Base-by-base conservation (phyloP, 2,329 filamentous ascomycete species). In the Pseudocercospora fuligena region DNA sequence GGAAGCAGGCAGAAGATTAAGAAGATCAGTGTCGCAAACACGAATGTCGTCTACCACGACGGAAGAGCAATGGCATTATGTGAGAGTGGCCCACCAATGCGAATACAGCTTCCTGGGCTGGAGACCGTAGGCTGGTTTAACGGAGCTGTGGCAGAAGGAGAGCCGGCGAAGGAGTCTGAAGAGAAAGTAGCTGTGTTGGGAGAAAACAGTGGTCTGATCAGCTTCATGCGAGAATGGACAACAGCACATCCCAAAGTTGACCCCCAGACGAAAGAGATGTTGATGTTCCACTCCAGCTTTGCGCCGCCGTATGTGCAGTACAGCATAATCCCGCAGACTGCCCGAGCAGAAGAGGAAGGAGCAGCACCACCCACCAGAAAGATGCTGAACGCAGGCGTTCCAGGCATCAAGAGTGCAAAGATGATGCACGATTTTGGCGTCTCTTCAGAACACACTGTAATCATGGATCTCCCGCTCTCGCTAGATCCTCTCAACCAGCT, bases 391-490 rank as follows among this genome's bases (percentile, higher is more conserved):
- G 78, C 82, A 6, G 80, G 88, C 0, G 82, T 92, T 0, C 85
- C 88, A 0, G 89, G 89, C 0, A 82, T 92, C 27, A 80, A 81
- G 3, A 86, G 86, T 1, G 86, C 89, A 1, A 91, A 89, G 74
- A 89, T 92, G 85, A 92, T 92, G 89, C 90, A 92, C 73, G 90
- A 92, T 75, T 92, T 92, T 77, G 90, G 90, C 14, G 89, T 89
- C 1, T 90, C 89, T 1, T 82, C 79, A 5, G 76, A 74, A 5
- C 84, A 91, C 72, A 90, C 89, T 0, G 79, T 92, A 43, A 90
- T 92, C 63, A 84, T 92, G 78, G 90, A 92, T 72, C 80, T 92
- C 9, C 90, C 90, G 0, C 80, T 92, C 0, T 87, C 86, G 0
- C 80, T 92, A 1, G 86, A 91, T 66, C 89, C 89, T 0, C 74